Evolutionary conservation across 192 early-diverging fungal genomes (phyloP), one percentile per base, ranked within the genome.

Genomic region (Entomortierella chlamydospora): DNA sequence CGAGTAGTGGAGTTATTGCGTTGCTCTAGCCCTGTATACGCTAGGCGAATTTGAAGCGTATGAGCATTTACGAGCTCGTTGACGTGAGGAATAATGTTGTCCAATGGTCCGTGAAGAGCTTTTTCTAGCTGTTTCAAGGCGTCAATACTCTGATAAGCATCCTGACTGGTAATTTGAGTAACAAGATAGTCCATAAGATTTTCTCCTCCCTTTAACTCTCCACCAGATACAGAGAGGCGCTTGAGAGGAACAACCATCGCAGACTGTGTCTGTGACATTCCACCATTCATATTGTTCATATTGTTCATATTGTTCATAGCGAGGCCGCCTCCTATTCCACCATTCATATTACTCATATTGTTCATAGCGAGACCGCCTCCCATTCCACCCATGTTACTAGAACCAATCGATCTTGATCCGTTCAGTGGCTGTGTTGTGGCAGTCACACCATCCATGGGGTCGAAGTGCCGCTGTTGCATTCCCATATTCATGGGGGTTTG

Each of bases 51-150:
- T 64, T 94, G 93, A 2, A 95, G 70, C 0, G 92, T 91, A 4
- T 95, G 86, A 4, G 93, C 88, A 61, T 85, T 88, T 10, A 96
- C 82, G 25, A 94, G 83, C 2, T 88, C 76, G 62, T 94, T 86
- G 29, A 92, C 83, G 66, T 91, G 83, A 10, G 85, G 89, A 0
- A 86, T 51, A 22, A 94, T 80, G 9, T 69, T 45, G 39, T 91
- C 87, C 13, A 90, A 66, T 2, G 83, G 67, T 56, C 78, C 81
- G 31, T 71, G 79, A n/a, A 95, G 67, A 2, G 87, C 68, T 53
- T 88, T 86, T 54, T 95, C 93, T 13, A 96, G 68, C 22, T 93
- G 86, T 68, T 93, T 93, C 10, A 96, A 65, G 2, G 92, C 93
- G 39, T 94, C 92, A 57, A 92, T 86, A 45, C 90, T 91, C 51